phyloP scores from a whole-genome alignment of 176 grass and related monocot genomes.

The Avena sativa region DNA sequence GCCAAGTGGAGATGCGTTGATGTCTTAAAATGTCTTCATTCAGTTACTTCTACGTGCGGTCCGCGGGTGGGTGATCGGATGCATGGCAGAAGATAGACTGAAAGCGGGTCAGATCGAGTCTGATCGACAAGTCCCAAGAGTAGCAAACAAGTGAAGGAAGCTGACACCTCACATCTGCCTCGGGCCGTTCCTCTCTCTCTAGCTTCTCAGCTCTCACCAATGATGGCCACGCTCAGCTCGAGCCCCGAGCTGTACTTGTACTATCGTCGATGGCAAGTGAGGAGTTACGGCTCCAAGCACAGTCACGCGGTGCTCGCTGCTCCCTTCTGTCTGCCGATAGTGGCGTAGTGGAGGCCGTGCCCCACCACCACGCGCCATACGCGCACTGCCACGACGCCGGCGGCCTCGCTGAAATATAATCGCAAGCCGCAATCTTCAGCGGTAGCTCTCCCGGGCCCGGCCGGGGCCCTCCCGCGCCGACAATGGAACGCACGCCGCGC shows the following conservation, averaged over 20 bases:
- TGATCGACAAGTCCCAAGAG: constrained; percentile 12
- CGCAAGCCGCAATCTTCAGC: background rate
- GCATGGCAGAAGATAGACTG: constrained; percentile 17
- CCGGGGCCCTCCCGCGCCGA: constrained; percentile 33
- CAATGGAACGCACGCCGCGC: constrained; percentile 53
- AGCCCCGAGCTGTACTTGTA: background rate
- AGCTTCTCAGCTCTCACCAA: background rate
- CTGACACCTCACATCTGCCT: background rate
- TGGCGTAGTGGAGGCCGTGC: constrained; percentile 4
- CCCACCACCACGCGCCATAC: background rate
- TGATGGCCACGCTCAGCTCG: constrained; percentile 30
- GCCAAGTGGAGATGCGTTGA: no score
- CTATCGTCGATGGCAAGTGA: constrained; percentile 44
- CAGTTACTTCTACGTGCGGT: background rate
- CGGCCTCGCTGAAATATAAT: background rate
- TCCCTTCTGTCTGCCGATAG: background rate
- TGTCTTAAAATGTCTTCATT: no score
- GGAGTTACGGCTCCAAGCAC: constrained; percentile 19
- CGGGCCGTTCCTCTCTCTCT: background rate
- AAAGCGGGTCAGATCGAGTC: background rate
- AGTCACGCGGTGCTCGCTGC: constrained; percentile 10
- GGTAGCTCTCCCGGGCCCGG: background rate
- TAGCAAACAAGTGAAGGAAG: constrained; percentile 26
- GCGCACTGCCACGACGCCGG: constrained; percentile 29
- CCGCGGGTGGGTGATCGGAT: background rate